Base-by-base conservation (phyloP, 2,329 filamentous ascomycete genomes). In the Colletotrichum godetiae region DNA sequence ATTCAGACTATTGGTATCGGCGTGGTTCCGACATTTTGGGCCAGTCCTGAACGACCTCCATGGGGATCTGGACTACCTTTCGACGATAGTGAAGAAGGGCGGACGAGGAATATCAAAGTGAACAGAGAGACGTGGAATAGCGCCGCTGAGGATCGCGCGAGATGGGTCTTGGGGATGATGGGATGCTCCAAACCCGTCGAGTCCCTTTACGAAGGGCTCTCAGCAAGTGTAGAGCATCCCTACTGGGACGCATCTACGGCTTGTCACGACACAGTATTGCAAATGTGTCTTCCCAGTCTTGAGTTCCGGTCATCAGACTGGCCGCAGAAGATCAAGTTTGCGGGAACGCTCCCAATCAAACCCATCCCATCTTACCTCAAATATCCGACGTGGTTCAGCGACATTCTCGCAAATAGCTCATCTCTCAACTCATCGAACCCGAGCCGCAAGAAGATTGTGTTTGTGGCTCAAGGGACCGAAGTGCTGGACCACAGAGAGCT, bases 381-480 rank as follows among this genome's bases (percentile, higher is more conserved):
- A 5, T 81, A 79, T 29, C 87, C 87, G 0, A 29, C 75, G 5
- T 89, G 86, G 84, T 89, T 86, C 84, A 68, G 78, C 3, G 82
- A 85, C 2, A 78, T 89, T n/a, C 75, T 81, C 3, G 2, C 46
- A 31, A 78, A 75, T 1, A 72, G 66, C 46, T 42, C 66, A 13
- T 46, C 59, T 5, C 27, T 60, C 2, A 11, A n/a, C 12, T 10
- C n/a, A 0, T 29, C 15, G 11, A 29, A 2, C 1, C 27, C 15
- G 3, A 63, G 80, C 12, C 68, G 75, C 1, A 85, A 83, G 67
- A 83, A 81, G 55, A 74, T 89, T 22, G 77, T 89, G 4, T 80
- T 84, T 29, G 86, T 88, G 5, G 82, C 83, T 0, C 87, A 88
- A 73, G 87, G 87, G 2, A 89, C 87, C 1, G 77, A 86, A 2